A percentile compares a stretch with the other conserved stretches of the same genome.
Evolutionary conservation across 139 green algal species (phyloP).

Genomic region (Gonium pectorale): DNA sequence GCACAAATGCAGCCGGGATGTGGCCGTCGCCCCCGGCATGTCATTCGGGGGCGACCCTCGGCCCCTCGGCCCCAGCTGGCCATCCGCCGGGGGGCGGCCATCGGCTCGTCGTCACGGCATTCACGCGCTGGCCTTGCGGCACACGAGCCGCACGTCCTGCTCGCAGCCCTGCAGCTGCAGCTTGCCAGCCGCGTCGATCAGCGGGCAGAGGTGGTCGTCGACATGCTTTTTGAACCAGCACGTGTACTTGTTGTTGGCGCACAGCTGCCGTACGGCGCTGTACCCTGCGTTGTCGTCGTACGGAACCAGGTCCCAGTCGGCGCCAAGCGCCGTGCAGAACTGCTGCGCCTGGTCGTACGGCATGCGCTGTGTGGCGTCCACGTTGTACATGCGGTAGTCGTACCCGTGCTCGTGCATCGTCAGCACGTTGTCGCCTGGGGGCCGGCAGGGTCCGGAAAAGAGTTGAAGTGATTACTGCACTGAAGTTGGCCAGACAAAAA

Average conservation of each 20-base stretch:
- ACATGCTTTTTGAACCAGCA: conserved; percentile 4
- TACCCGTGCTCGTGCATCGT: not conserved
- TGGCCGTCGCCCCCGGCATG: no score
- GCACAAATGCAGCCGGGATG: no score
- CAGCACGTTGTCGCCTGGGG: conserved; percentile 4
- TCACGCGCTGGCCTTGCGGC: not conserved
- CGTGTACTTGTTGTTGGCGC: conserved; percentile 1
- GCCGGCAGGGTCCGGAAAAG: not conserved
- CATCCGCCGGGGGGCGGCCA: no score
- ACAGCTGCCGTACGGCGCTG: not conserved
- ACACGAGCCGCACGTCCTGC: not conserved
- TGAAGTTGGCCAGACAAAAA: no score
- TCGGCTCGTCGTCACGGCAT: no score
- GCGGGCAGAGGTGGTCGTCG: not conserved
- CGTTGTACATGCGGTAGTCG: conserved; percentile 28
- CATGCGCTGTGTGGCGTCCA: not conserved
- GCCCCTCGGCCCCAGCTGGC: no score
- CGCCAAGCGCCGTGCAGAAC: conserved; percentile 2
- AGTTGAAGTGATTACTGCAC: no score
- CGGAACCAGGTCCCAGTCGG: conserved; percentile 22
- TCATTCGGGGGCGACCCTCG: no score
- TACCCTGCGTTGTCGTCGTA: not conserved
- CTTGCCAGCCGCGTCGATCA: not conserved
- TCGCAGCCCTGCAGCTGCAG: not conserved
- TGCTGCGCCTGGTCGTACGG: not conserved